These are phyloP conservation scores for Puccinia coronata DNA, from an alignment of 1,284 basidiomycete species.

Conservation along the genomic window DNA sequence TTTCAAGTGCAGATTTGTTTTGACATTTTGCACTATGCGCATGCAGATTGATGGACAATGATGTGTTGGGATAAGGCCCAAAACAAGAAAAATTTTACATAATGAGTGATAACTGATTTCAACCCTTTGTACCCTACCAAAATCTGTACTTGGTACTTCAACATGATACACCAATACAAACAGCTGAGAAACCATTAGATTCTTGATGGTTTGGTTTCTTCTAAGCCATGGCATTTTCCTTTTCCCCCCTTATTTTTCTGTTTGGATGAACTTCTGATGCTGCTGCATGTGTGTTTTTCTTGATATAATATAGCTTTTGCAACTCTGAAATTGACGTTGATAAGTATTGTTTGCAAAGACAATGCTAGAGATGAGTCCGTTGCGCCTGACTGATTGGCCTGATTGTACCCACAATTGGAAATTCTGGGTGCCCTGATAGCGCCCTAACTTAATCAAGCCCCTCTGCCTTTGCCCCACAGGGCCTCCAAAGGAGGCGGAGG, in stretches of 20 bases:
- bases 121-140: constrained; percentile 33
- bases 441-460: too few species aligned
- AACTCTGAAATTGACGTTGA: constrained; percentile 77
- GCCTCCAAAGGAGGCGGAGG: too few species aligned
- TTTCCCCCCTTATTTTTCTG: too few species aligned
- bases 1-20: too few species aligned
- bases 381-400: constrained; percentile 73
- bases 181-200: constrained; percentile 33
- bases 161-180: constrained; percentile 21
- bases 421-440: constrained; percentile 73
- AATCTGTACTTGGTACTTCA: background rate
- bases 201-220: constrained; percentile 44
- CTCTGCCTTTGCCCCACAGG: too few species aligned
- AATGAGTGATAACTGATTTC: too few species aligned
- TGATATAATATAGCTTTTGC: constrained; percentile 67
- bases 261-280: too few species aligned
- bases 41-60: too few species aligned
- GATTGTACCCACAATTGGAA: constrained; percentile 68
- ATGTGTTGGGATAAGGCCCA: too few species aligned
- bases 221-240: constrained; percentile 46
- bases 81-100: too few species aligned
- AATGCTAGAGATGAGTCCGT: constrained; percentile 70
- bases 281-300: too few species aligned
- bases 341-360: constrained; percentile 82
- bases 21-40: too few species aligned